Evolutionary conservation across 495 filamentous ascomycete genomes (phyloP).

Genomic region (Neurospora tetrasperma): DNA sequence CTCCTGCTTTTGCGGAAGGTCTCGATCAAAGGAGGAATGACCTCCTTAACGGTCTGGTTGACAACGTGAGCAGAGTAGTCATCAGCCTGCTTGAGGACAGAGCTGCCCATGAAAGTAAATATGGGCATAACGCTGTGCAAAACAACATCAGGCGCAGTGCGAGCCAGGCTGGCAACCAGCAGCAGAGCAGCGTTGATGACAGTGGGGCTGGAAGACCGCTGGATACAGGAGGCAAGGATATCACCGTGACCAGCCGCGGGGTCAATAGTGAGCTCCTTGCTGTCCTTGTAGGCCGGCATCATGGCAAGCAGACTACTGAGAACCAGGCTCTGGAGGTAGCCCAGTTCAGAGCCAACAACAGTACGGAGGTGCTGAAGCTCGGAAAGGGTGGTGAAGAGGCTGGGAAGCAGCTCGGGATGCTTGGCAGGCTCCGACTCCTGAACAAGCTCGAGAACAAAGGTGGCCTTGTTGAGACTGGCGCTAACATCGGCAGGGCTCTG

Average conservation of each 20-base stretch:
- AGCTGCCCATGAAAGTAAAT: conserved; percentile 93
- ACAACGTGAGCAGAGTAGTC: conserved; percentile 94
- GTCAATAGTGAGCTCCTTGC: conserved; percentile 54
- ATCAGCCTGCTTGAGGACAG: conserved; percentile 78
- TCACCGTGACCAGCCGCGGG: conserved; percentile 69
- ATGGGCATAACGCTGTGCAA: conserved; percentile 97
- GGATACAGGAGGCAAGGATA: conserved; percentile 81
- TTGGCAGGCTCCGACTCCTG: conserved; percentile 62
- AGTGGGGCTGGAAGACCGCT: conserved; percentile 74
- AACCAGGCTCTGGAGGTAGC: conserved; percentile 73
- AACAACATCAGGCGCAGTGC: conserved; percentile 75
- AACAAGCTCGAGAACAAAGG: conserved; percentile 79
- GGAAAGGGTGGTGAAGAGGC: conserved; percentile 71
- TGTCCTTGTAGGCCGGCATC: conserved; percentile 58
- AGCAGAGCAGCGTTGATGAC: conserved; percentile 87
- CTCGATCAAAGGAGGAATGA: conserved; percentile 82
- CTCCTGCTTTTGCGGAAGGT: conserved; percentile 71
- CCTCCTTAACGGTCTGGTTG: conserved; percentile 75
- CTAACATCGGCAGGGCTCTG: conserved; percentile 41
- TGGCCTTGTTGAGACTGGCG: conserved; percentile 58
- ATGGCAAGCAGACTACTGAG: conserved; percentile 69
- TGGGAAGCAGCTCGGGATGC: conserved; percentile 61
- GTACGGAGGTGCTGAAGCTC: conserved; percentile 72
- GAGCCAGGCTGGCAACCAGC: conserved; percentile 74
- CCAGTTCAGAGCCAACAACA: conserved; percentile 62